Conservation (phyloP, 768 basidiomycete species). For the Panaeolus cyanescens region DNA sequence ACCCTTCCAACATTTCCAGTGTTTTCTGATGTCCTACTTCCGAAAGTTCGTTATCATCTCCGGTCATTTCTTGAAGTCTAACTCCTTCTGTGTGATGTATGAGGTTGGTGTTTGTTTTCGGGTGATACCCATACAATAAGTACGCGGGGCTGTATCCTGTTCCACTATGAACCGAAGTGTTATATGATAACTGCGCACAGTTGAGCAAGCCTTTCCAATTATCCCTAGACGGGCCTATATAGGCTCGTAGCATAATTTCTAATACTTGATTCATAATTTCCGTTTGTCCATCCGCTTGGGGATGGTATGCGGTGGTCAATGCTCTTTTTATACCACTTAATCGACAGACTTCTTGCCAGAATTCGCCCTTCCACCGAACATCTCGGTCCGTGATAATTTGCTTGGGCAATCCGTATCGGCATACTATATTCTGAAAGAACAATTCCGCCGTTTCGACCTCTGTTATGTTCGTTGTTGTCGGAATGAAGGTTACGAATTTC, state of each 20-base stretch:
- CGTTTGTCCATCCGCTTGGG: conserved; percentile 37
- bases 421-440: conserved; percentile 29
- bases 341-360: conserved; percentile 27
- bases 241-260: conserved; percentile 30
- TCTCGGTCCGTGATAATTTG: conserved; percentile 32
- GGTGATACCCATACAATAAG: background rate
- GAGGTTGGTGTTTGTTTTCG: background rate
- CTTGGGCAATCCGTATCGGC: conserved; percentile 22
- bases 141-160: conserved; percentile 18
- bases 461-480: conserved; percentile 22
- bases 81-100: too few relatives aligned
- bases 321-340: conserved; percentile 24
- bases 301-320: conserved; percentile 29
- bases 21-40: too few relatives aligned
- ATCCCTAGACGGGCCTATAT: conserved; percentile 21
- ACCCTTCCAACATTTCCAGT: too few relatives aligned
- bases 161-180: conserved; percentile 26
- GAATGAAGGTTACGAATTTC: conserved; percentile 43
- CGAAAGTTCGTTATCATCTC: too few relatives aligned
- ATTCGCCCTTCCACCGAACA: conserved; percentile 22
- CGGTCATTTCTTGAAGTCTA: too few relatives aligned
- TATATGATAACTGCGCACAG: conserved; percentile 32
- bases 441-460: conserved; percentile 27
- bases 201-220: conserved; percentile 26
- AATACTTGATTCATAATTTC: conserved; percentile 33